A percentile compares a stretch with the other conserved stretches of the same genome.
phyloP scores from a whole-genome alignment of 2,329 filamentous ascomycete species.

The Colletotrichum spaethianum region DNA sequence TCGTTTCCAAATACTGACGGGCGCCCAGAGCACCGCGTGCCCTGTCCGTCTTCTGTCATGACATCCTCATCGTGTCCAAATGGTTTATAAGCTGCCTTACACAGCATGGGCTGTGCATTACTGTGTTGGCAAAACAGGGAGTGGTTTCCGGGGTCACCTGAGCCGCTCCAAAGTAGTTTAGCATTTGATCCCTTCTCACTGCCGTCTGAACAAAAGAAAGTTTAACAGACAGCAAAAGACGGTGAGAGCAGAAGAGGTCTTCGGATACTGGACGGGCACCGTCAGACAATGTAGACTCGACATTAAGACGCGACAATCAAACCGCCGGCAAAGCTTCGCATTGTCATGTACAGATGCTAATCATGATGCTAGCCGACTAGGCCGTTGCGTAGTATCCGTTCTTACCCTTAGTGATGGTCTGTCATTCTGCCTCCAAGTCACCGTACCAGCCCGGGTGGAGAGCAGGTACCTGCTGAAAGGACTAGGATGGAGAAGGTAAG shows the following conservation, averaged over 20 bases:
- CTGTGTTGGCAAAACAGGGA: not conserved
- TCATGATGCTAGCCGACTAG: not conserved
- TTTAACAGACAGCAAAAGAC: constrained; percentile 30
- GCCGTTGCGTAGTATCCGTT: not conserved
- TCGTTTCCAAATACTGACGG: constrained; percentile 2
- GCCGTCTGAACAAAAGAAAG: constrained; percentile 15
- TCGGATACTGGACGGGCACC: constrained; percentile 2
- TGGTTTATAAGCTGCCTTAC: not conserved
- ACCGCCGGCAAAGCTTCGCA: constrained; percentile 21
- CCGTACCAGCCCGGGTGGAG: not conserved
- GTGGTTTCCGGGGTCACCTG: not conserved
- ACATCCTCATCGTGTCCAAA: constrained; percentile 16
- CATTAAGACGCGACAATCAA: constrained; percentile 1
- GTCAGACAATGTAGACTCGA: not conserved
- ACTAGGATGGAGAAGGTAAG: not conserved
- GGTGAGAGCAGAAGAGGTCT: constrained; percentile 17
- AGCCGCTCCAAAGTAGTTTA: not conserved
- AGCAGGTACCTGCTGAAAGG: not conserved
- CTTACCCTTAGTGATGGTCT: not conserved
- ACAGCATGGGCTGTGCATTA: not conserved
- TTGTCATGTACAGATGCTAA: constrained; percentile 14
- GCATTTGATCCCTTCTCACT: constrained; percentile 12
- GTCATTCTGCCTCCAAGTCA: not conserved
- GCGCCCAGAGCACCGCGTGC: constrained; percentile 8
- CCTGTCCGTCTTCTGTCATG: not conserved